Evolutionary conservation across 176 grass and related monocot genomes (phyloP), one percentile per base, ranked within the genome.

Genomic region (Pharus latifolius): DNA sequence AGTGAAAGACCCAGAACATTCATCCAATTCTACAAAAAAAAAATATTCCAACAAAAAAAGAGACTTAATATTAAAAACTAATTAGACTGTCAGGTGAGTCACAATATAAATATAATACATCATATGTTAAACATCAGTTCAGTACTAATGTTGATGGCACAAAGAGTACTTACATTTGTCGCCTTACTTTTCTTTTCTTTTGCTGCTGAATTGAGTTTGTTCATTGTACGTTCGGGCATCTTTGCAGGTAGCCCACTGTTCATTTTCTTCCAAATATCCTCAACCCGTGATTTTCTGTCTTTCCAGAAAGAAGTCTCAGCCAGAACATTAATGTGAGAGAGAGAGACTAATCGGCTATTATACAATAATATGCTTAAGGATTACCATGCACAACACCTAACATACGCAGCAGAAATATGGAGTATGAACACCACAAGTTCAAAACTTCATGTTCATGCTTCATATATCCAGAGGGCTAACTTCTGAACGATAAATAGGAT

Each of bases 211-310:
- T 5, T 76, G 56, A 86, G 66, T 18, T 90, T 95, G 4, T 76
- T 43, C 84, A 88, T 85, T 34, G 35, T 48, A 60, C 69, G 61
- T 72, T 86, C 91, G 54, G 84, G 82, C 72, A 82, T 49, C 58
- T 86, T 95, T 32, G 53, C 72, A 59, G 90, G 90, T 2, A 91
- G 23, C 30, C 90, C 95, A 32, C 79, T 77, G 75, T 99, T 99
- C 90, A 99, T 99, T 85, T 91, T 95, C 76, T 88, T 93, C 96
- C 96, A 99, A 16, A 79, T 35, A 83, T 95, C 96, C 17, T 99
- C 90, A 45, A 99, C 84, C 22, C 87, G 84, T 49, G 90, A 66
- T 75, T 84, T 91, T 59, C 76, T 73, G 56, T 82, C 96, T 99
- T 54, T 25, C 56, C 35, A 57, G 42, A 49, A 15, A 73, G 33